Percentiles rank a stretch among this genome's conserved stretches.
These are phyloP conservation scores for Populus hybrid DNA, from an alignment of 441 rosid species.

Conservation along the genomic window DNA sequence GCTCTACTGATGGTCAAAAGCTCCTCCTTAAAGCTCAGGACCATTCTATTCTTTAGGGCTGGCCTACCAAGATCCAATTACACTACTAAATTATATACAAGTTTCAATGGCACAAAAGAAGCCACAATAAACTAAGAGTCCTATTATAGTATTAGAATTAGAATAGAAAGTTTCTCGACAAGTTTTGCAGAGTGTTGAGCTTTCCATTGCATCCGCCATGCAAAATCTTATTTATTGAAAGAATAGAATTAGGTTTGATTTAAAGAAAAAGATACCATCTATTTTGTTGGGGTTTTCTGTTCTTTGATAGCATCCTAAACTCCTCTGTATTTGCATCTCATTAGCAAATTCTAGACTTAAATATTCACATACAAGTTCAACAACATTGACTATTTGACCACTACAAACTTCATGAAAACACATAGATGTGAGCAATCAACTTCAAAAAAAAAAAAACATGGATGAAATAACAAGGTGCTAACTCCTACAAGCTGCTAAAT, in stretches of 20 bases:
- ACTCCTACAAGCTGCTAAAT: neutral
- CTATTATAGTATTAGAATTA: too few relatives aligned
- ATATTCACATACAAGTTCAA: neutral
- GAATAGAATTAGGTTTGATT: neutral
- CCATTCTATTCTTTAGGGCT: neutral
- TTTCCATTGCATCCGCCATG: neutral
- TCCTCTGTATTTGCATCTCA: neutral
- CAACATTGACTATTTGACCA: neutral
- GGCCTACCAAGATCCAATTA: neutral
- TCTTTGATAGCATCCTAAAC: neutral
- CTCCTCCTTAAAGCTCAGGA: neutral
- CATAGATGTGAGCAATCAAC: neutral
- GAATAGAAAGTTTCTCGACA: neutral
- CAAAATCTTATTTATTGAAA: neutral
- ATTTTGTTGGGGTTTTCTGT: neutral
- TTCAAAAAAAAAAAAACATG: neutral
- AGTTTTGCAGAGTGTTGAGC: neutral
- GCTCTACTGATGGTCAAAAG: neutral
- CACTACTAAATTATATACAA: neutral
- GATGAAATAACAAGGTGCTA: neutral
- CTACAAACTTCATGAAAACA: conserved; percentile 5
- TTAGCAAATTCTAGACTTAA: neutral
- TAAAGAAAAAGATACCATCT: neutral
- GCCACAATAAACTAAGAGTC: neutral
- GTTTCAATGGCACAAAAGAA: neutral